Evolutionary conservation across 257 asterid species (phyloP).

Genomic region (Eucommia ulmoides): DNA sequence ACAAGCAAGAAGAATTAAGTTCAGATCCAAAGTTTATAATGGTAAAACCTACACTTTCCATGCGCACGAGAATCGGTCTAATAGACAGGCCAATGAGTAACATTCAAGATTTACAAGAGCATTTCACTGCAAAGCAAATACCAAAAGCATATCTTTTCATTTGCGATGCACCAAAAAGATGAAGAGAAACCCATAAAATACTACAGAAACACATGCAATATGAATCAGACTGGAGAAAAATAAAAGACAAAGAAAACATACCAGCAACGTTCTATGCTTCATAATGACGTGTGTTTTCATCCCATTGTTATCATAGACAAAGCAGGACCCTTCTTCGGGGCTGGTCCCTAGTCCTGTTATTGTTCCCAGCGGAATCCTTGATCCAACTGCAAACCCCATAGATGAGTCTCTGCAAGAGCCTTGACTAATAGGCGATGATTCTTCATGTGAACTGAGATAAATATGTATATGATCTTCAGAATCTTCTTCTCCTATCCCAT

Average conservation of each 20-base stretch:
- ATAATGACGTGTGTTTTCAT: constrained; percentile 67
- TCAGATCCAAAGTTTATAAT: not conserved
- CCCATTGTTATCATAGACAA: constrained; percentile 47
- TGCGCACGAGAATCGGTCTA: not conserved
- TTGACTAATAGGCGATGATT: constrained; percentile 13
- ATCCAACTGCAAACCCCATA: constrained; percentile 24
- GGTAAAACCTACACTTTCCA: not conserved
- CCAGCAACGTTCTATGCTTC: constrained; percentile 91
- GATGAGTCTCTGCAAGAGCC: constrained; percentile 10
- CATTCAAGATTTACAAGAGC: not conserved
- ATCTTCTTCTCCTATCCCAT: constrained; percentile 24
- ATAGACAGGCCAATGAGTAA: not conserved
- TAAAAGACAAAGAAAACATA: constrained; percentile 13
- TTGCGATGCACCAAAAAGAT: too few species aligned
- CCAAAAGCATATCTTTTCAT: not conserved
- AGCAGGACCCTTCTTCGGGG: constrained; percentile 81
- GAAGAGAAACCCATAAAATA: too few species aligned
- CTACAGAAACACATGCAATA: too few species aligned
- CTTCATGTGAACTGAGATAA: constrained; percentile 36
- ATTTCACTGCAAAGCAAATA: not conserved
- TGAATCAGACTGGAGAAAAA: not conserved
- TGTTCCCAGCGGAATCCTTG: constrained; percentile 49
- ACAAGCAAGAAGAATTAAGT: not conserved
- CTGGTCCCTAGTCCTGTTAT: constrained; percentile 75
- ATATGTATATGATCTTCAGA: constrained; percentile 52